Evolutionary conservation across 1,284 basidiomycete genomes (phyloP), one percentile per base, ranked within the genome.

Genomic region (Tilletia setariae): DNA sequence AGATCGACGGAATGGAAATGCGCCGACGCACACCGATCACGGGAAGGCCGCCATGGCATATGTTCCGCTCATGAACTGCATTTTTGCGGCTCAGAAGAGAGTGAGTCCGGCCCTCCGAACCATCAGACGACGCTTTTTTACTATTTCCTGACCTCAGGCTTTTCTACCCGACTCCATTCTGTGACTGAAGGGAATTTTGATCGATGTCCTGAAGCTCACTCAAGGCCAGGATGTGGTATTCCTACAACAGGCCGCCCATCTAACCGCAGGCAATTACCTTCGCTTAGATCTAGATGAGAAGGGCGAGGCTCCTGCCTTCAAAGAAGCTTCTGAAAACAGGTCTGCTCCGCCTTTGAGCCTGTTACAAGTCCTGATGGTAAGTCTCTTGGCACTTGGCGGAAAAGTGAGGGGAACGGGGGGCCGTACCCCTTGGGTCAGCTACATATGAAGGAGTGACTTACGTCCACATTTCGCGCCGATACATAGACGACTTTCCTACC

Each of bases 51-150:
- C 62, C n/a, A 63, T 61, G 56, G 56, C 56, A 15, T 95, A 95
- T 83, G 95, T 98, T 65, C 92, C 95, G 13, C 89, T 98, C 82
- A 99, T 99, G 96, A 98, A 98, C 82, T 91, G 93, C 68, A 98
- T 98, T 65, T 99, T 99, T 84, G 94, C 94, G 2, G 96, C 96
- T 0, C 96, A 99, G 83, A 98, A 98, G 85, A 87, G 75, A 4
- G 40, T 53, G 51, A 53, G 51, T 53, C 28, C 7, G 4, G 16
- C n/a, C 32, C 56, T 61, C 56, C 56, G 16, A n/a, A 9, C 11
- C 56, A 6, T 23, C 25, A 9, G 19, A 30, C 16, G 6, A 61
- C 28, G 28, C 56, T 23, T 28, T 4, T 40, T n/a, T 23, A 19
- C 28, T 21, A 11, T 56, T 56, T 56, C 23, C 9, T 56, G 21